Evolutionary conservation across 495 filamentous ascomycete species (phyloP).

Genomic region (Lindgomyces ingoldianus): DNA sequence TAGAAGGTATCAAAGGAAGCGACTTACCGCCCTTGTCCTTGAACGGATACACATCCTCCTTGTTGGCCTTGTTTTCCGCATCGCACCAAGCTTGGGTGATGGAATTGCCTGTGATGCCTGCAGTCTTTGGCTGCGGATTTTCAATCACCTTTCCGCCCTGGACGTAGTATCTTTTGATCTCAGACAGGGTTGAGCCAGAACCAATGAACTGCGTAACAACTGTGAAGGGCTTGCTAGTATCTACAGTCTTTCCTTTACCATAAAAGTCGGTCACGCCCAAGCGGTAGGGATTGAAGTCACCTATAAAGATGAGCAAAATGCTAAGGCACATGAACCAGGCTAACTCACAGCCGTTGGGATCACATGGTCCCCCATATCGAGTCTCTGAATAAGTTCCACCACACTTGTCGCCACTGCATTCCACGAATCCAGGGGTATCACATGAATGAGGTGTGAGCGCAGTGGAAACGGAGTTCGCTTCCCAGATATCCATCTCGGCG

Average conservation of each 20-base stretch:
- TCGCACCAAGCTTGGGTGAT: slow-evolving; percentile 66
- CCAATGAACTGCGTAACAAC: slow-evolving; percentile 69
- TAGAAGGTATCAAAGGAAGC: neutral
- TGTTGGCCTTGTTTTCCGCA: slow-evolving; percentile 56
- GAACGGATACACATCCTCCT: slow-evolving; percentile 61
- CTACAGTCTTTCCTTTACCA: slow-evolving; percentile 55
- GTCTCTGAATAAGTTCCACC: slow-evolving; percentile 44
- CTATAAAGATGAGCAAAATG: neutral
- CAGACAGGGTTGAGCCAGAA: slow-evolving; percentile 50
- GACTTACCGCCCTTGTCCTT: slow-evolving; percentile 56
- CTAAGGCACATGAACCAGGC: neutral
- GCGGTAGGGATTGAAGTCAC: slow-evolving; percentile 63
- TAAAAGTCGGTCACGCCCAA: slow-evolving; percentile 58
- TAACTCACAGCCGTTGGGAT: slow-evolving; percentile 58
- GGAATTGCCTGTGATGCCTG: slow-evolving; percentile 54
- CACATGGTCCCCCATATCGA: slow-evolving; percentile 56
- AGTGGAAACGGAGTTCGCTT: slow-evolving; percentile 37
- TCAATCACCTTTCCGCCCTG: slow-evolving; percentile 60
- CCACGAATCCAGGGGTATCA: slow-evolving; percentile 24
- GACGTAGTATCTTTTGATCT: slow-evolving; percentile 60
- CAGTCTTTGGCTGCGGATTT: slow-evolving; percentile 57
- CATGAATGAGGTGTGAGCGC: slow-evolving; percentile 43
- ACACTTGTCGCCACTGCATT: slow-evolving; percentile 22
- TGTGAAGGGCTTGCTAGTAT: slow-evolving; percentile 62
- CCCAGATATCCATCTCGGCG: slow-evolving; percentile 37